Percentiles rank a stretch among this genome's conserved stretches.
phyloP scores from a whole-genome alignment of 2,329 filamentous ascomycete species.

The Alternaria gaisen region DNA sequence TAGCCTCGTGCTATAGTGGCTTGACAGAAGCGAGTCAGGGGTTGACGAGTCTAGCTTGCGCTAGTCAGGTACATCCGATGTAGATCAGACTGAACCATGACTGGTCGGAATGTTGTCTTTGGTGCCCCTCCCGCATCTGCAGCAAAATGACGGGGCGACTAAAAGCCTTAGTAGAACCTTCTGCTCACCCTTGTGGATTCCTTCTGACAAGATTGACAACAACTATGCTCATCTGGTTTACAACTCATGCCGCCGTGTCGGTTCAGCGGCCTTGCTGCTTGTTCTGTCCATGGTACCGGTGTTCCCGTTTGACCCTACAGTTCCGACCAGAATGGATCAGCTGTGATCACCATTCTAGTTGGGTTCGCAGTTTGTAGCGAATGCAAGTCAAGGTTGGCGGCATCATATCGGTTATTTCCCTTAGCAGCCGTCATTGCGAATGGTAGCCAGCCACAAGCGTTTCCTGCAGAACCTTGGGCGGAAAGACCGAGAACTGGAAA shows the following conservation, averaged over 20 bases:
- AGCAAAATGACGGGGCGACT: slow-evolving; percentile 28
- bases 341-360: slow-evolving; percentile 5
- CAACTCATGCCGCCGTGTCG: slow-evolving; percentile 6
- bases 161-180: slow-evolving; percentile 2
- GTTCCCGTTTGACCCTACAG: not conserved
- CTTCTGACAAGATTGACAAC: not conserved
- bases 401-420: slow-evolving; percentile 13
- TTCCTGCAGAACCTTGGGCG: slow-evolving; percentile 9
- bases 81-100: slow-evolving; percentile 28
- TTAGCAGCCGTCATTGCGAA: slow-evolving; percentile 11
- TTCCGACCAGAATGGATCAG: not conserved
- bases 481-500: slow-evolving; percentile 14
- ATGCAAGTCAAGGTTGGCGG: slow-evolving; percentile 6
- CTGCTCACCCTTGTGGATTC: slow-evolving; percentile 7
- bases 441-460: slow-evolving; percentile 15
- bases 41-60: slow-evolving; percentile 28
- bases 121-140: slow-evolving; percentile 27
- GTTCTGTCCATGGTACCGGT: slow-evolving; percentile 1
- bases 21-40: slow-evolving; percentile 21
- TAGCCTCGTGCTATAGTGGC: slow-evolving; percentile 32
- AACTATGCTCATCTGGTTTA: not conserved
- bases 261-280: slow-evolving; percentile 12
- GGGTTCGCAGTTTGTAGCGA: not conserved
- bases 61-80: slow-evolving; percentile 39
- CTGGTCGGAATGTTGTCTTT: slow-evolving; percentile 27